Evolutionary conservation across 306 rosid genomes (phyloP).

Genomic region (Mimosa bimucronata): DNA sequence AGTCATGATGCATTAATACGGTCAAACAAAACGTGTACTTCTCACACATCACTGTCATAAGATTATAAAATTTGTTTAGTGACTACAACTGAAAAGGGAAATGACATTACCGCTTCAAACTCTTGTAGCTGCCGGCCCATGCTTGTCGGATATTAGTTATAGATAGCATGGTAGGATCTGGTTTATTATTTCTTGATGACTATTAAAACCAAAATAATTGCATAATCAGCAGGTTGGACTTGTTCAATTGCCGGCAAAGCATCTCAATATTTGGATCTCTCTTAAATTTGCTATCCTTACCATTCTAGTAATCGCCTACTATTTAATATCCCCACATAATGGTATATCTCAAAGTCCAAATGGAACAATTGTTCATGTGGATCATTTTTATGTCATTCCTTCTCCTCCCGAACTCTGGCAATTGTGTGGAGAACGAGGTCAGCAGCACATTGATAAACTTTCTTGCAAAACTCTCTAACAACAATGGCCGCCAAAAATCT

Average conservation of each 20-base stretch:
- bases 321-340: background rate
- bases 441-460: slow-evolving; percentile 55
- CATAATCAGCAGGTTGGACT: slow-evolving; percentile 50
- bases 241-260: slow-evolving; percentile 40
- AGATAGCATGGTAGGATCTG: background rate
- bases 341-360: slow-evolving; percentile 34
- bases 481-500: slow-evolving; percentile 30
- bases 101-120: slow-evolving; percentile 40
- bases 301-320: slow-evolving; percentile 18
- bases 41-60: slow-evolving; percentile 19
- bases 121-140: slow-evolving; percentile 52
- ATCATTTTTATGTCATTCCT: slow-evolving; percentile 42
- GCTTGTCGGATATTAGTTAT: slow-evolving; percentile 35
- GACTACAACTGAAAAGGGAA: slow-evolving; percentile 41
- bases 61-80: slow-evolving; percentile 22
- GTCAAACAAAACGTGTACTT: background rate
- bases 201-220: slow-evolving; percentile 36
- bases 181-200: slow-evolving; percentile 10
- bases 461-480: slow-evolving; percentile 49
- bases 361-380: slow-evolving; percentile 46
- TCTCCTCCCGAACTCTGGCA: slow-evolving; percentile 38
- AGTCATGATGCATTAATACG: background rate
- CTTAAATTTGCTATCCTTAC: slow-evolving; percentile 39
- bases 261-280: slow-evolving; percentile 23
- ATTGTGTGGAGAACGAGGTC: slow-evolving; percentile 57